Base-by-base conservation (phyloP, 306 rosid species). In the Dryas drummondii region DNA sequence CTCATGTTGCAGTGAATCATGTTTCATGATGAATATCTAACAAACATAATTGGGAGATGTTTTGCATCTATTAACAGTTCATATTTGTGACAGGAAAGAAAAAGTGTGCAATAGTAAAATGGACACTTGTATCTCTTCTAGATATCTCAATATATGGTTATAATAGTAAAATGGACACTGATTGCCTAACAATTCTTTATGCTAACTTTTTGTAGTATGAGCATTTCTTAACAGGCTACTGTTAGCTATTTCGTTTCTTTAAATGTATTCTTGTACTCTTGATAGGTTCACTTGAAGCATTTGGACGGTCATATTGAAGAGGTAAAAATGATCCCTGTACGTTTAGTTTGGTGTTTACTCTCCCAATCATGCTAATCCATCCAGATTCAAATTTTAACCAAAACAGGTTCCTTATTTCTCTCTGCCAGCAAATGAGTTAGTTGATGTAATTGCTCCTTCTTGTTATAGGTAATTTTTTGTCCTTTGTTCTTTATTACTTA, bases 381-480 rank as follows among this genome's bases (percentile, higher is more conserved):
- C 81, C 62, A 47, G 62, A 75, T 82, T 83, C 74, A 61, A 64
- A 75, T 56, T 82, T 80, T 82, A 52, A 80, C 85, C 79, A 61
- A 58, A 79, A 73, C 96, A 94, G 98, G 96, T 94, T 81, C 98
- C 98, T 63, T 94, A 94, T 90, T 94, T 94, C 93, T 90, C 93
- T 75, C 91, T 94, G 67, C 98, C 98, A 19, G 97, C 98, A 77
- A 94, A 94, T 87, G 97, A 94, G 17, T 92, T 94, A 76, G 96
- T 91, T 63, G 98, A 94, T 78, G 98, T 94, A 76, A 94, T 94
- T 75, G 98, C 98, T 69, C 98, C 97, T 64, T 94, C 98, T 83
- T 94, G 98, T 85, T 94, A 91, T 80, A 94, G 98, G 98, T 94
- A 80, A 80, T 57, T 74, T 16, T 41, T 53, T 58, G 48, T 62